phyloP scores from a whole-genome alignment of 2,329 filamentous ascomycete genomes.

The Orbilia brochopaga region DNA sequence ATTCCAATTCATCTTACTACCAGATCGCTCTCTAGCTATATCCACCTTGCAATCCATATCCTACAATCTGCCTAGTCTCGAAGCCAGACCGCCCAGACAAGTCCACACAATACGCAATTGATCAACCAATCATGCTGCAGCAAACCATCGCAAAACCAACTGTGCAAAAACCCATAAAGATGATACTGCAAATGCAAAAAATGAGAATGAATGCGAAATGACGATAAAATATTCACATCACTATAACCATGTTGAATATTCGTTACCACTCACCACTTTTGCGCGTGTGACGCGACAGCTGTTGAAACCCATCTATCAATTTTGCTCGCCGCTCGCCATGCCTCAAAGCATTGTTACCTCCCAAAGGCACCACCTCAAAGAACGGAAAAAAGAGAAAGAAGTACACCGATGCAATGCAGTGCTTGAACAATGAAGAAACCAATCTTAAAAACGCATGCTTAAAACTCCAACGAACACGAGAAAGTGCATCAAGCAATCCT shows the following conservation, averaged over 20 bases:
- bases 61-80: not conserved
- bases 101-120: too few relatives aligned
- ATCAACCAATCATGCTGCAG: too few relatives aligned
- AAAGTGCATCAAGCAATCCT: not conserved
- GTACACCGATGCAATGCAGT: conserved; percentile 43
- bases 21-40: conserved; percentile 4
- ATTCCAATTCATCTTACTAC: not conserved
- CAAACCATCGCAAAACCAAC: too few relatives aligned
- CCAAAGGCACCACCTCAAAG: conserved; percentile 6
- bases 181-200: too few relatives aligned
- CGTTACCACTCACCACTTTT: not conserved
- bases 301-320: conserved; percentile 23
- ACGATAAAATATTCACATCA: too few relatives aligned
- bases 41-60: not conserved
- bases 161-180: too few relatives aligned
- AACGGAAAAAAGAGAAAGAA: not conserved
- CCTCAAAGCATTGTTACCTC: not conserved
- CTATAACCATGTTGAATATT: conserved; percentile 15
- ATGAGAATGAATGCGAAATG: too few relatives aligned
- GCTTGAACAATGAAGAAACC: conserved; percentile 6
- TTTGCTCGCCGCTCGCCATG: conserved; percentile 12
- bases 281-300: conserved; percentile 6
- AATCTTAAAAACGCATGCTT: conserved; percentile 3
- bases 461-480: not conserved
- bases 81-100: too few relatives aligned